Evolutionary conservation across 352 stramenopile species (phyloP).

Genomic region (Lagenidium giganteum): DNA sequence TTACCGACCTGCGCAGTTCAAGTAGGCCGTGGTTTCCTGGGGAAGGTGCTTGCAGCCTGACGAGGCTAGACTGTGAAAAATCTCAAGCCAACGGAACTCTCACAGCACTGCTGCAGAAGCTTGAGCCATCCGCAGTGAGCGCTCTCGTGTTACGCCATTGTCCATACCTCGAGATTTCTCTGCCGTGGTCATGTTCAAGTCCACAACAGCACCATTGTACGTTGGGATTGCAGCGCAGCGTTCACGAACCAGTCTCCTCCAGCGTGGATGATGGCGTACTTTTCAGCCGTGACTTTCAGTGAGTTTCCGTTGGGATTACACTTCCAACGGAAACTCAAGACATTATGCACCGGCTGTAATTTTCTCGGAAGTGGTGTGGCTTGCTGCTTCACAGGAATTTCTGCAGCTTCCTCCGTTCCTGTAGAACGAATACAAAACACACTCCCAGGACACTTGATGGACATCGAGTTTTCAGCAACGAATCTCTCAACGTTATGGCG

Average conservation of each 20-base stretch:
- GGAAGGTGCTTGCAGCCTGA: no score
- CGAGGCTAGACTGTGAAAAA: no score
- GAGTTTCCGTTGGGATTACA: not conserved
- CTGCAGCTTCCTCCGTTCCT: no score
- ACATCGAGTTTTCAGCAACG: slow-evolving; percentile 9
- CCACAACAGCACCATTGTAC: slow-evolving; percentile 3
- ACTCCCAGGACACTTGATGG: not conserved
- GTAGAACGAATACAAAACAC: no score
- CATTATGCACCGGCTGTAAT: no score
- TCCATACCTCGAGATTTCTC: not conserved
- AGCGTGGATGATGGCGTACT: not conserved
- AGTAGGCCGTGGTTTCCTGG: no score
- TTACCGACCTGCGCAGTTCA: no score
- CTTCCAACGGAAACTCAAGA: no score
- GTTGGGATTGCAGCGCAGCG: not conserved
- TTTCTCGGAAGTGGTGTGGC: no score
- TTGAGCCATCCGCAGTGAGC: not conserved
- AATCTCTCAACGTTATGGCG: slow-evolving; percentile 3
- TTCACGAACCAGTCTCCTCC: not conserved
- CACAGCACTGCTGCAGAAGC: not conserved
- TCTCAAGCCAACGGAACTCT: no score
- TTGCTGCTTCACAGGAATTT: no score
- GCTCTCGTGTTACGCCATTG: slow-evolving; percentile 9
- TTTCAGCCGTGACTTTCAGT: not conserved
- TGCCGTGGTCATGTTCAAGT: not conserved